Base-by-base conservation (phyloP, 164 flowering plant genomes). In the Nymphaea colorata region DNA sequence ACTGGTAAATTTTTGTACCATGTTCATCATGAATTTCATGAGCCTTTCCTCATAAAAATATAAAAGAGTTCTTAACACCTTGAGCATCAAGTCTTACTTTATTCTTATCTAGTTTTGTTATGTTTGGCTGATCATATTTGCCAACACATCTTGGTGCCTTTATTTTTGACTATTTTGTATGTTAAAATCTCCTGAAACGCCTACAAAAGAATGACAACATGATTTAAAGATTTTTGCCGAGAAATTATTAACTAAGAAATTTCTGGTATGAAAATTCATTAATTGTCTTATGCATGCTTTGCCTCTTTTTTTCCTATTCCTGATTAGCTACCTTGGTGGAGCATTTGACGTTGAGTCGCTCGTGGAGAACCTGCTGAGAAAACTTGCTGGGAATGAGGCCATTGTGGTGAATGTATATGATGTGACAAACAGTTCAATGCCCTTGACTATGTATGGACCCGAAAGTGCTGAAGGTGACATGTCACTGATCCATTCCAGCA, bases 311-410 rank as follows among this genome's bases (percentile, higher is more conserved):
- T 7, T 12, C 7, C 55, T 47, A 12, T 7, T 47, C 12, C 3
- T 47, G 55, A 57, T 6, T 47, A 93, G 98, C 53, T 93, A 89
- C 76, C 82, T 93, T 71, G 98, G 98, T 71, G 98, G 96, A 69
- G 84, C 98, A 42, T 93, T 90, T 77, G 98, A 93, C 79, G 91
- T 93, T 41, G 94, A 89, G 83, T 89, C 98, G 43, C 88, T 93
- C 16, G 97, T 93, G 65, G 94, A 93, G 77, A 87, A 89, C 74
- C 80, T 93, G 76, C 93, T 93, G 44, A 93, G 93, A 64, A 93
- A 89, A 74, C 96, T 93, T 68, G 87, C 89, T 65, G 94, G 87
- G 59, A 87, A 86, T 64, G 84, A 93, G 70, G 94, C 84, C 43
- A 86, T 93, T 69, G 80, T 87, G 68, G 98, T 93, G 45, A 82